Conservation (phyloP, 164 flowering plant genomes). For the Sedum album region DNA sequence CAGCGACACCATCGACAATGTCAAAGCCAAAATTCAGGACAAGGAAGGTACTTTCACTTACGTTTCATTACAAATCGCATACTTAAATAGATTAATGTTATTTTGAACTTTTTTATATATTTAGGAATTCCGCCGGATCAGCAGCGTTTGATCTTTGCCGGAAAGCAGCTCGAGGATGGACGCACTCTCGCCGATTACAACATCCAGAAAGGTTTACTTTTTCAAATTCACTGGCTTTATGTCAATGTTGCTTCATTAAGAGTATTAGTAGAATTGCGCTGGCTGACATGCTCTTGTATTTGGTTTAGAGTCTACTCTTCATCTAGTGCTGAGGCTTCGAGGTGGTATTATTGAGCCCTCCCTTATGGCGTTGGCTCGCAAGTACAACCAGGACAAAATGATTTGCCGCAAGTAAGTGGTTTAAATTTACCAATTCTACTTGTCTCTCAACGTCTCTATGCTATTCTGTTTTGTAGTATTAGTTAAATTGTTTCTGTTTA, state of each 20-base stretch:
- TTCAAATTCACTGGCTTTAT: too few species aligned
- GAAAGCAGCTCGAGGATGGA: conserved; percentile 60
- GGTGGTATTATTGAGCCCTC: conserved; percentile 60
- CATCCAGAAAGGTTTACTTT: conserved; percentile 37
- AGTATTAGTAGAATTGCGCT: too few species aligned
- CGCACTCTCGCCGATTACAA: conserved; percentile 47
- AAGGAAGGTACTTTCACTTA: conserved; percentile 26
- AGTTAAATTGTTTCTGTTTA: too few species aligned
- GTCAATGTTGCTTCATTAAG: too few species aligned
- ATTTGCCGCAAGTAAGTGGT: too few species aligned
- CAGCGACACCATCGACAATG: conserved; percentile 52
- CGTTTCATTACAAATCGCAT: neutral
- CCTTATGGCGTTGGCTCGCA: conserved; percentile 54
- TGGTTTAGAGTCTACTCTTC: conserved; percentile 43
- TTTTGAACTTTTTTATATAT: neutral
- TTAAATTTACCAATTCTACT: too few species aligned
- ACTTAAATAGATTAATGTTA: neutral
- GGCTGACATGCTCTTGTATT: neutral
- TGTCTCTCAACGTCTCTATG: too few species aligned
- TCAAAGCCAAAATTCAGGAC: too few species aligned
- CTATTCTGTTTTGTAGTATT: too few species aligned
- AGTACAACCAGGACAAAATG: conserved; percentile 56
- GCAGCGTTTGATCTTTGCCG: conserved; percentile 49
- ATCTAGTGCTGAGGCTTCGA: conserved; percentile 45
- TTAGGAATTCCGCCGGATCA: conserved; percentile 51